Conservation (phyloP, 495 filamentous ascomycete species). For the Neurospora discreta region DNA sequence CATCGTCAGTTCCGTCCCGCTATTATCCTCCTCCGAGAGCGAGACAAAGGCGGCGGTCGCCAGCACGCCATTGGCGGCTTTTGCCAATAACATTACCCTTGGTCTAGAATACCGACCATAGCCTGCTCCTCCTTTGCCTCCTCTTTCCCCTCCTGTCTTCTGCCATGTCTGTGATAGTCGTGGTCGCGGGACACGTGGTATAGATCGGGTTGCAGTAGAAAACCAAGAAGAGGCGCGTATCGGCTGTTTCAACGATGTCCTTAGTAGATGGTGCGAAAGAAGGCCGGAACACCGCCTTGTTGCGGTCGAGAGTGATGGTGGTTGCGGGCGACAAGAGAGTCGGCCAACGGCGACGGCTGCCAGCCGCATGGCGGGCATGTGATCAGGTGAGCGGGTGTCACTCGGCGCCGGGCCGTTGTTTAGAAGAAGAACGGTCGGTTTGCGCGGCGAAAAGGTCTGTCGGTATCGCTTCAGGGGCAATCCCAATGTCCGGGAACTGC, state of each 20-base stretch:
- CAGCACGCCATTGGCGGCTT: conserved; percentile 38
- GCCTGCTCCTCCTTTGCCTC: neutral
- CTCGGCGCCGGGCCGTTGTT: neutral
- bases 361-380: conserved; percentile 18
- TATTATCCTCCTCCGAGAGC: conserved; percentile 54
- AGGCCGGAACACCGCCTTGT: neutral
- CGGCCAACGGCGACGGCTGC: conserved; percentile 15
- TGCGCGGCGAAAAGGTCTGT: neutral
- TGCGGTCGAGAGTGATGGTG: neutral
- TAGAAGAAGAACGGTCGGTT: neutral
- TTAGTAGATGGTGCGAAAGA: neutral
- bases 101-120: conserved; percentile 9
- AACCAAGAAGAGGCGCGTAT: neutral
- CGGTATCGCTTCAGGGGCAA: neutral
- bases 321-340: conserved; percentile 13
- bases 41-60: conserved; percentile 54
- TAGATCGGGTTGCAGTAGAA: neutral
- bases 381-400: neutral
- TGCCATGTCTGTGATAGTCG: neutral
- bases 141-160: neutral
- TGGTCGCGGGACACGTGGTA: neutral
- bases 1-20: conserved; percentile 50
- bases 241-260: neutral
- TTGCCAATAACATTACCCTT: neutral
- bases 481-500: neutral